phyloP scores from a whole-genome alignment of 2,329 filamentous ascomycete species.

The Fusarium nematophilum region DNA sequence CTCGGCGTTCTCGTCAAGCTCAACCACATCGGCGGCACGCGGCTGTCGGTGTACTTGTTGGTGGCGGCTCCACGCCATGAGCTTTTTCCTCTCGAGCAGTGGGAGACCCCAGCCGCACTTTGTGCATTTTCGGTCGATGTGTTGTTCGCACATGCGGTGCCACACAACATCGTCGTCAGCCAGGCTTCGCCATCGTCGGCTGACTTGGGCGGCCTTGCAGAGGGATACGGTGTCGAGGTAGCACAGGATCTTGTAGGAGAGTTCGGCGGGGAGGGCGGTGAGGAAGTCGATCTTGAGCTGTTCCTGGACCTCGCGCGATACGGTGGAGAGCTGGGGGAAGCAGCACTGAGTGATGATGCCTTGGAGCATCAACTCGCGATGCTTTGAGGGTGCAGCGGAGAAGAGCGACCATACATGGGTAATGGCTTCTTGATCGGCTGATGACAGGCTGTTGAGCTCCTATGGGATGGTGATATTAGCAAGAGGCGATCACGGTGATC shows the following conservation, averaged over 20 bases:
- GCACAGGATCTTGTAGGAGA: conserved; percentile 92
- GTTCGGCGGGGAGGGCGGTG: conserved; percentile 85
- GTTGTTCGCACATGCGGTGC: conserved; percentile 97
- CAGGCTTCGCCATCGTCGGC: conserved; percentile 84
- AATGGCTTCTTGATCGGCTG: conserved; percentile 92
- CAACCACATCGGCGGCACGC: conserved; percentile 37
- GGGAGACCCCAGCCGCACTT: conserved; percentile 97
- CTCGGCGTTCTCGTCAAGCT: conserved; percentile 40
- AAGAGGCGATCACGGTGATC: background rate
- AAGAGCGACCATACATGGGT: conserved; percentile 98
- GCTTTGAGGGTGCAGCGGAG: conserved; percentile 92
- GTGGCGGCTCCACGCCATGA: conserved; percentile 88
- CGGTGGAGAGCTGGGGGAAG: conserved; percentile 94
- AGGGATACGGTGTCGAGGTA: conserved; percentile 94
- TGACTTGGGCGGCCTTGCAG: conserved; percentile 96
- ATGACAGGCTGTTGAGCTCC: conserved; percentile 84
- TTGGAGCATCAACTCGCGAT: conserved; percentile 95
- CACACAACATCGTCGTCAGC: conserved; percentile 99
- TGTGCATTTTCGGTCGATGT: conserved; percentile 92
- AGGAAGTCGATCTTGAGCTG: conserved; percentile 98
- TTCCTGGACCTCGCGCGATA: conserved; percentile 90
- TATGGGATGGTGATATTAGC: conserved; percentile 48
- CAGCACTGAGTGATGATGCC: conserved; percentile 97
- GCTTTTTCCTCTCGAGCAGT: conserved; percentile 85
- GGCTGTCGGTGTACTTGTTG: conserved; percentile 70